Evolutionary conservation across 768 basidiomycete species (phyloP).

Genomic region (Suillus plorans): DNA sequence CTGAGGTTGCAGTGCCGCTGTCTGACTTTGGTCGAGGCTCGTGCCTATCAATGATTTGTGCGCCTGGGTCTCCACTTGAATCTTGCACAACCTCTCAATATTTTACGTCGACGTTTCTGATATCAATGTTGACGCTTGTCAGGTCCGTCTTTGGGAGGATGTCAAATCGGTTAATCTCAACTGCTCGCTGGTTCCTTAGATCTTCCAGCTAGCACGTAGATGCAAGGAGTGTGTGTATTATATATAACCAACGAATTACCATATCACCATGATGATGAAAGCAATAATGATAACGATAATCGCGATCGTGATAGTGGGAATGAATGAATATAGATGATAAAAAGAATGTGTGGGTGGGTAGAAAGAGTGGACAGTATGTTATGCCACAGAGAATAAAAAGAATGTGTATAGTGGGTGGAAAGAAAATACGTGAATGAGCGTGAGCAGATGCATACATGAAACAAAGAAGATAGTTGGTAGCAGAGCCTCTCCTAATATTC

Average conservation of each 20-base stretch:
- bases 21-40: background rate
- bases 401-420: background rate
- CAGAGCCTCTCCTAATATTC: background rate
- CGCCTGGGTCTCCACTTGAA: background rate
- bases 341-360: background rate
- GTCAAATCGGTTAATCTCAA: too few species aligned
- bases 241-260: background rate
- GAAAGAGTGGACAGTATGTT: background rate
- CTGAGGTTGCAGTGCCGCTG: background rate
- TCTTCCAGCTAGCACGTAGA: background rate
- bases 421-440: background rate
- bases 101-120: background rate
- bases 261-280: background rate
- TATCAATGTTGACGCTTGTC: background rate
- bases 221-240: background rate
- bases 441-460: background rate
- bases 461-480: background rate
- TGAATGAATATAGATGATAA: background rate
- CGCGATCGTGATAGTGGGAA: background rate
- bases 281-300: background rate
- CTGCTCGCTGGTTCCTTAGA: background rate
- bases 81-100: background rate
- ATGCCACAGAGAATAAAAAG: background rate
- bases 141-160: background rate
- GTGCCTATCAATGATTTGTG: background rate